Conservation (phyloP, 129 eudicot genomes). For the Flaveria robusta region DNA sequence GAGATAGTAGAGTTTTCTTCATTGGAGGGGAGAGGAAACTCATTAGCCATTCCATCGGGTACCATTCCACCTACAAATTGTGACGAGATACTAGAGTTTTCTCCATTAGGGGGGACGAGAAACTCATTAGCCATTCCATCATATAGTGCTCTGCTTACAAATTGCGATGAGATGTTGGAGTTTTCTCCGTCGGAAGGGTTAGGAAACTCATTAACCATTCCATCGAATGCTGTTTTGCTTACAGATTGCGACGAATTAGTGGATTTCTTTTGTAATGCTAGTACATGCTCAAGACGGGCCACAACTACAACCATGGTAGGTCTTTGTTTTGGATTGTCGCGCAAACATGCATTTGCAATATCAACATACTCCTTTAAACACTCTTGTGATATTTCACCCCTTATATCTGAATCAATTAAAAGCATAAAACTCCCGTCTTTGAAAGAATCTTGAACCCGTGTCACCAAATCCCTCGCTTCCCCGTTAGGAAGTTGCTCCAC, state of each 20-base stretch:
- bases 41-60: no score
- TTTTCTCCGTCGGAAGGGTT: not conserved
- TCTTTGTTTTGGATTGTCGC: constrained; percentile 15
- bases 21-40: no score
- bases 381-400: constrained; percentile 12
- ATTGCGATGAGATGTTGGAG: no score
- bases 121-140: no score
- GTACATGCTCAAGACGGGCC: constrained; percentile 4
- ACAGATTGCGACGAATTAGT: not conserved
- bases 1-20: no score
- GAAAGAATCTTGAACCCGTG: constrained; percentile 33
- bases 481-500: constrained; percentile 17
- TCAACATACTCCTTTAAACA: constrained; percentile 23
- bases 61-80: no score
- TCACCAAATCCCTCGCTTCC: constrained; percentile 19
- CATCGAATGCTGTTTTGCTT: not conserved
- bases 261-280: constrained; percentile 3
- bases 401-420: constrained; percentile 20
- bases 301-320: constrained; percentile 25
- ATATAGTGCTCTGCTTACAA: no score
- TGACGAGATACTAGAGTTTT: not conserved
- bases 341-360: constrained; percentile 20
- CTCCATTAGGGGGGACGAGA: no score
- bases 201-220: not conserved
- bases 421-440: constrained; percentile 15